A percentile compares a stretch with the other conserved stretches of the same genome.
phyloP scores from a whole-genome alignment of 1,139 yeast species.

The Lipomyces yarrowii region DNA sequence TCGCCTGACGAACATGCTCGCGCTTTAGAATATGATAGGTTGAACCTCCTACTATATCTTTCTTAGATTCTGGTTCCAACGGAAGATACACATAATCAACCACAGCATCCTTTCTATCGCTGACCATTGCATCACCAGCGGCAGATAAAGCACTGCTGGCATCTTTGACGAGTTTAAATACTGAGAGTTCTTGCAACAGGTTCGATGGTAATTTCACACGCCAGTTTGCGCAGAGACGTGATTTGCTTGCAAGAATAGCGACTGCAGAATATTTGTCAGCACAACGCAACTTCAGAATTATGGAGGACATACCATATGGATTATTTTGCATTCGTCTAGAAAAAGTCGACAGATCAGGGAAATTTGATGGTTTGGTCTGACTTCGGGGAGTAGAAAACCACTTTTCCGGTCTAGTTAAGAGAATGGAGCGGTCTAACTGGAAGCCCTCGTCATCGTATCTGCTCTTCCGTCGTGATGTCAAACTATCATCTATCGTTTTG shows the following conservation, averaged over 20 bases:
- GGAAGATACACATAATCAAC: conserved; percentile 7
- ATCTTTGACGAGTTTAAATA: background rate
- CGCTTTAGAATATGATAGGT: conserved; percentile 15
- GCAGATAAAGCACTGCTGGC: background rate
- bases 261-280: conserved; percentile 1
- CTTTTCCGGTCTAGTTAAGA: conserved; percentile 1
- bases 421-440: conserved; percentile 6
- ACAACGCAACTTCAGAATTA: background rate
- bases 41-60: conserved; percentile 3
- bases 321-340: conserved; percentile 11
- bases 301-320: conserved; percentile 10
- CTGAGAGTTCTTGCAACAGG: background rate
- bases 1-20: background rate
- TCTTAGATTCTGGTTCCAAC: background rate
- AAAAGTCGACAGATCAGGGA: conserved; percentile 2
- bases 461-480: background rate
- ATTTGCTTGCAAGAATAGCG: background rate
- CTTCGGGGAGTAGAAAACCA: conserved; percentile 1
- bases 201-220: background rate
- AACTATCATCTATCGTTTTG: background rate
- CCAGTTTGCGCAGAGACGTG: background rate
- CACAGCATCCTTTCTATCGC: background rate
- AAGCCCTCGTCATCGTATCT: background rate
- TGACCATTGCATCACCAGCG: background rate
- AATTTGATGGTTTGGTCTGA: background rate